These are phyloP conservation scores for Aspergillus nidulans DNA, from an alignment of 495 filamentous ascomycete species.

Conservation along the genomic window DNA sequence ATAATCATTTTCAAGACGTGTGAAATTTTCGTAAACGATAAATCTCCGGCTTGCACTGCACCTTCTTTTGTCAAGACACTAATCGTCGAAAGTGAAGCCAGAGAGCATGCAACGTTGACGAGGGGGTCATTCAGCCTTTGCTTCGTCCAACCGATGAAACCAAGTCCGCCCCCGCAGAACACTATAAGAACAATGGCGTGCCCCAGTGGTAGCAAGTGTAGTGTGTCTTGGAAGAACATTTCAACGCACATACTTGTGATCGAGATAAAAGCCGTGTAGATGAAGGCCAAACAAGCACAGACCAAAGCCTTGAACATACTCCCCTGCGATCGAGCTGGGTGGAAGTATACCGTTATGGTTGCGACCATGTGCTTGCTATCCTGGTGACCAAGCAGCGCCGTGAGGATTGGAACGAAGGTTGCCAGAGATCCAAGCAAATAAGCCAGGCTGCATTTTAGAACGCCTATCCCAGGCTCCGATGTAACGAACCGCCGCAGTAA, in stretches of 20 bases:
- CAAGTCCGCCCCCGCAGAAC: slow-evolving; percentile 85
- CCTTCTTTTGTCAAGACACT: slow-evolving; percentile 91
- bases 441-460: slow-evolving; percentile 90
- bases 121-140: slow-evolving; percentile 79
- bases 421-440: slow-evolving; percentile 85
- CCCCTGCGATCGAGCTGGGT: slow-evolving; percentile 84
- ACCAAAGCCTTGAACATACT: slow-evolving; percentile 87
- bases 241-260: slow-evolving; percentile 85
- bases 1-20: slow-evolving; percentile 89
- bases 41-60: slow-evolving; percentile 70
- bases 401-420: slow-evolving; percentile 74
- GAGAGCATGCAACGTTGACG: slow-evolving; percentile 85
- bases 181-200: slow-evolving; percentile 79
- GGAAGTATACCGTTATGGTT: slow-evolving; percentile 91
- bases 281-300: slow-evolving; percentile 75
- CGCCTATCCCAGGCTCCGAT: slow-evolving; percentile 62
- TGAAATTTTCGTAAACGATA: slow-evolving; percentile 75
- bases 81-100: slow-evolving; percentile 88
- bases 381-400: slow-evolving; percentile 70
- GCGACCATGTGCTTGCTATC: slow-evolving; percentile 97
- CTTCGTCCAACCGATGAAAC: slow-evolving; percentile 90
- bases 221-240: slow-evolving; percentile 62
- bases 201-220: slow-evolving; percentile 63
- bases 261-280: slow-evolving; percentile 76
- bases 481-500: slow-evolving; percentile 35